Conservation (phyloP, 2,329 filamentous ascomycete genomes). For the Fusarium sp. region DNA sequence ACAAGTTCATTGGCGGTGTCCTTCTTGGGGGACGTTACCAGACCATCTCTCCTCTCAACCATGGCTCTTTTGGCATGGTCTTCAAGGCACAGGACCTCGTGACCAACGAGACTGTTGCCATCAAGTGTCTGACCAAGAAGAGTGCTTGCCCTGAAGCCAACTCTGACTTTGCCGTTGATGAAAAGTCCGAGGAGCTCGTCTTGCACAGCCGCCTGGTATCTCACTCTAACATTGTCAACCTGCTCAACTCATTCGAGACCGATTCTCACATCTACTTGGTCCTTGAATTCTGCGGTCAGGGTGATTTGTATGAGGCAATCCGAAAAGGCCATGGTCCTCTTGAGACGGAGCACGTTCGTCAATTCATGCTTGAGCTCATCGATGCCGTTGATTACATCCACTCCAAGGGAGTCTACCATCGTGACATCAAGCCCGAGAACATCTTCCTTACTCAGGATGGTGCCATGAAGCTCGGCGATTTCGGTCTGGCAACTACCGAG, state of each 20-base stretch:
- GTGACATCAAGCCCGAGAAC: constrained; percentile 99
- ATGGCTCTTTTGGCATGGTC: constrained; percentile 99
- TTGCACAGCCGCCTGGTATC: constrained; percentile 84
- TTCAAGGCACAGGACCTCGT: constrained; percentile 88
- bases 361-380: constrained; percentile 96
- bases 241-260: constrained; percentile 93
- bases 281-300: constrained; percentile 94
- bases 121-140: constrained; percentile 96
- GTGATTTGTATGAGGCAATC: constrained; percentile 98
- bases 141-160: constrained; percentile 73
- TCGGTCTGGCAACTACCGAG: constrained; percentile 91
- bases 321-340: constrained; percentile 88
- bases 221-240: constrained; percentile 94
- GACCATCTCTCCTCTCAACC: constrained; percentile 94
- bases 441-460: constrained; percentile 93
- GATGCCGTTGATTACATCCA: constrained; percentile 93
- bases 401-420: constrained; percentile 91
- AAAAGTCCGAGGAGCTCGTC: constrained; percentile 84
- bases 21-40: constrained; percentile 91
- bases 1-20: constrained; percentile 84
- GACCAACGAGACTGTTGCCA: constrained; percentile 86
- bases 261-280: constrained; percentile 92
- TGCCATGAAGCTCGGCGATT: constrained; percentile 96
- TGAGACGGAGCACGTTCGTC: constrained; percentile 96
- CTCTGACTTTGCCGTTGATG: constrained; percentile 81